Percentiles rank a stretch among this genome's conserved stretches.
phyloP scores from a whole-genome alignment of 495 filamentous ascomycete genomes.

The Mycothermus thermophilus region DNA sequence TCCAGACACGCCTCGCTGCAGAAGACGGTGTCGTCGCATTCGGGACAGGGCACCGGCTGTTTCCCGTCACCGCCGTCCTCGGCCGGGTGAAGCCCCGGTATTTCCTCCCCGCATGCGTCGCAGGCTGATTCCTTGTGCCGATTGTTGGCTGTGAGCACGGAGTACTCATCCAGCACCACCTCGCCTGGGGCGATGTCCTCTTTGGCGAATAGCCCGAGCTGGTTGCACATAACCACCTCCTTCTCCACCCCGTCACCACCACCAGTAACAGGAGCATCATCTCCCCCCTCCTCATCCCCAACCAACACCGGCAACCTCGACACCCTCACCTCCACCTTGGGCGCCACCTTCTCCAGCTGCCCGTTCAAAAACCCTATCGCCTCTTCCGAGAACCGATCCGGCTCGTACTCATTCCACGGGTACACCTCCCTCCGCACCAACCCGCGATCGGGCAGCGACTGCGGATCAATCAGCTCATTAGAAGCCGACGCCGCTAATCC shows the following conservation, averaged over 20 bases:
- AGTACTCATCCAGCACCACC: constrained; percentile 63
- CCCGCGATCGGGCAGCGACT: constrained; percentile 53
- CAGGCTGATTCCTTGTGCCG: constrained; percentile 67
- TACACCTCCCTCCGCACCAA: constrained; percentile 77
- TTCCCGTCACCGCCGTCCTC: no score
- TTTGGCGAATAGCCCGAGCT: constrained; percentile 81
- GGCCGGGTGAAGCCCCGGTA: constrained; percentile 51
- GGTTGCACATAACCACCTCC: constrained; percentile 44
- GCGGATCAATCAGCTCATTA: constrained; percentile 34
- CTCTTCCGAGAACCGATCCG: constrained; percentile 60
- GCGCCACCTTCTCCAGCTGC: constrained; percentile 48
- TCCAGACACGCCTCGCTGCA: constrained; percentile 63
- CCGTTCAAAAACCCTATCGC: constrained; percentile 54
- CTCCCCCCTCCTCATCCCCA: constrained; percentile 25
- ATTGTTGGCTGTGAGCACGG: constrained; percentile 70
- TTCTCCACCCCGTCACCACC: constrained; percentile 29
- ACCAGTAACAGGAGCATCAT: constrained; percentile 35
- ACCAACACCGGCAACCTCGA: constrained; percentile 57
- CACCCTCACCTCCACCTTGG: constrained; percentile 56
- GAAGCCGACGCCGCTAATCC: constrained; percentile 22
- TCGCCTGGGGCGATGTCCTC: constrained; percentile 65
- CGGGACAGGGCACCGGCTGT: constrained; percentile 48
- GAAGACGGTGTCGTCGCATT: constrained; percentile 75
- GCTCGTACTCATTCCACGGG: constrained; percentile 85
- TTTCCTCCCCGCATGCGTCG: constrained; percentile 69